Evolutionary conservation across 2,329 filamentous ascomycete genomes (phyloP).

Genomic region (Chrysosporium keratinophilum): DNA sequence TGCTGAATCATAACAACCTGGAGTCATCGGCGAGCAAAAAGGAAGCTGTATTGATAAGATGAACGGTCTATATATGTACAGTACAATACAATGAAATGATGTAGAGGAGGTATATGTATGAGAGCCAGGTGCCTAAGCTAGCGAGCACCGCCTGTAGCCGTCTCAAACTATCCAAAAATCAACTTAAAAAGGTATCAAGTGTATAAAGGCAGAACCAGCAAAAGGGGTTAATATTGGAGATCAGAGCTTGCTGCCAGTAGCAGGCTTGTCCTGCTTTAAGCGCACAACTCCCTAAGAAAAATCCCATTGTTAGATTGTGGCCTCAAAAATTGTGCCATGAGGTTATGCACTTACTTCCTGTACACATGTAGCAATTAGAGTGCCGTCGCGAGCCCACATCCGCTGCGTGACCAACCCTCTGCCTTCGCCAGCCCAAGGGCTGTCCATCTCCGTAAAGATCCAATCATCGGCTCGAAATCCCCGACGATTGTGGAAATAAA

Average conservation of each 20-base stretch:
- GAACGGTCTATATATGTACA: too few relatives aligned
- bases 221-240: neutral
- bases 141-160: too few relatives aligned
- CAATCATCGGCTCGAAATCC: slow-evolving; percentile 43
- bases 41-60: too few relatives aligned
- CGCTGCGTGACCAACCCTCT: slow-evolving; percentile 40
- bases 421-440: slow-evolving; percentile 43
- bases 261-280: slow-evolving; percentile 34
- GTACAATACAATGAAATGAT: too few relatives aligned
- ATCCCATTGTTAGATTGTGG: slow-evolving; percentile 14
- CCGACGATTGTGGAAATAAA: slow-evolving; percentile 43
- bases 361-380: slow-evolving; percentile 41
- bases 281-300: slow-evolving; percentile 36
- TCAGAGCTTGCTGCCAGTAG: slow-evolving; percentile 16
- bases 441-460: slow-evolving; percentile 42
- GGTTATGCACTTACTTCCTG: slow-evolving; percentile 37
- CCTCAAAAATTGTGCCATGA: neutral
- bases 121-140: too few relatives aligned
- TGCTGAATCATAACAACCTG: too few relatives aligned
- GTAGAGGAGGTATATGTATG: too few relatives aligned
- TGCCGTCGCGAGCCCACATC: slow-evolving; percentile 41
- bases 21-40: too few relatives aligned
- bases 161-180: neutral
- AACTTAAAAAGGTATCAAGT: neutral
- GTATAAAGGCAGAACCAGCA: neutral